These are phyloP conservation scores for Irpex sp. DNA, from an alignment of 1,284 basidiomycete genomes.

Conservation along the genomic window DNA sequence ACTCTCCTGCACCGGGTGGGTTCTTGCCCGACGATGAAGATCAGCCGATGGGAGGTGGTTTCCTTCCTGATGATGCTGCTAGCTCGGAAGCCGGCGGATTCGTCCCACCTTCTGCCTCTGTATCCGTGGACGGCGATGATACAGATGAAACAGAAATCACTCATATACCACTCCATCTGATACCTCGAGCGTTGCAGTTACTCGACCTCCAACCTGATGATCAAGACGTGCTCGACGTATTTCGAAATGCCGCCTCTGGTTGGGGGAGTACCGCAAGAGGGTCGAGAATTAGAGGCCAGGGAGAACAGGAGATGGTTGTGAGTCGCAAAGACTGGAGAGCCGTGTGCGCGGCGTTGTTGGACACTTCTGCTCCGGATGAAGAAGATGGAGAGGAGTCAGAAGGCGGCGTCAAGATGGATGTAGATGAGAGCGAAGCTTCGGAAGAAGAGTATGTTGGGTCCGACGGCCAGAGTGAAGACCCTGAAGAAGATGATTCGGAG, in stretches of 20 bases:
- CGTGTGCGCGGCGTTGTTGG: conserved; percentile 66
- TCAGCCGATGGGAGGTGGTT: conserved; percentile 4
- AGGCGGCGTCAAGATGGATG: conserved; percentile 21
- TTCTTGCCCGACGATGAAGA: conserved; percentile 13
- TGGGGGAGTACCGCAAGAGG: conserved; percentile 36
- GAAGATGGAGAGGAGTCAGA: conserved; percentile 27
- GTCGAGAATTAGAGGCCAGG: not conserved
- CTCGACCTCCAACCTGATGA: conserved; percentile 67
- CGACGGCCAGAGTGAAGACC: conserved; percentile 16
- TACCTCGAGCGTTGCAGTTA: conserved; percentile 60
- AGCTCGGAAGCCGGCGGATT: conserved; percentile 8
- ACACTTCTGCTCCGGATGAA: conserved; percentile 15
- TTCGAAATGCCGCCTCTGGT: conserved; percentile 67
- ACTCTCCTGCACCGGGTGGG: conserved; percentile 10
- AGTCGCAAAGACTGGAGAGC: conserved; percentile 67
- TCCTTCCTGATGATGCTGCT: conserved; percentile 5
- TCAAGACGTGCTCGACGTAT: conserved; percentile 60
- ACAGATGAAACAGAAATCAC: not conserved
- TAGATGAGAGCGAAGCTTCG: conserved; percentile 22
- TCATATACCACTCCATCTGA: conserved; percentile 49
- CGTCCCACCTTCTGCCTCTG: conserved; percentile 1
- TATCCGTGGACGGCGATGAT: conserved; percentile 2
- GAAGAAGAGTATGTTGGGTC: conserved; percentile 26
- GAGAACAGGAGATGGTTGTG: conserved; percentile 30
- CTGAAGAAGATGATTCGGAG: conserved; percentile 21